Evolutionary conservation across 495 filamentous ascomycete species (phyloP), one percentile per base, ranked within the genome.

Genomic region (Neurospora sp.): DNA sequence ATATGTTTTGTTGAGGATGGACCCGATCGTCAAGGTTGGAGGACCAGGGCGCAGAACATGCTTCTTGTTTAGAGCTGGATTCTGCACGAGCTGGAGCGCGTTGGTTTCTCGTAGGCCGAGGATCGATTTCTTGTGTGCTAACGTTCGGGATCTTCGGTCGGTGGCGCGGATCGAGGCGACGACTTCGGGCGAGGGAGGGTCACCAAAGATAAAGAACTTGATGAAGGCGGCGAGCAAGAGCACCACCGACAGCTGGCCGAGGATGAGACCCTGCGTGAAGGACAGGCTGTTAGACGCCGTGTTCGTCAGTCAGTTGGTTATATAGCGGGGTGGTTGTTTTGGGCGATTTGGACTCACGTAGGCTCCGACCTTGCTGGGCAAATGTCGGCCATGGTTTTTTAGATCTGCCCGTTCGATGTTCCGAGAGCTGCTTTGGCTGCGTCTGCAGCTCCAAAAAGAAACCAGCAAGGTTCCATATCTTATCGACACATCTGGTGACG

Each of bases 141-240:
- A 84, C 74, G 86, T 92, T 69, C 87, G 83, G 3, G 86, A 85
- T 69, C 88, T 87, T 61, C 90, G 89, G 74, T 92, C 89, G 68
- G 92, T 87, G 35, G 92, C 91, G 69, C 91, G 90, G 61, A 87
- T 80, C 7, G 90, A 80, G 12, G 90, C 89, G 3, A 89, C 88
- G 40, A 91, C 89, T 61, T 96, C 94, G 48, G 93, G 88, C 1
- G 91, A 91, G 0, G 95, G 93, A 38, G 93, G 88, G 78, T 99
- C 95, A 77, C 96, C 96, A 77, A 99, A 98, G 81, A 99, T 97
- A 89, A 99, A 99, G 88, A 97, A 99, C 82, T 97, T 97, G 82
- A 99, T 99, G 85, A 99, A 99, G 75, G 91, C 91, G 69, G 93
- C 93, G 73, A 98, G 89, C 71, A 98, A 83, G 38, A 98, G 84